These are phyloP conservation scores for Penicillium sclerotigenum DNA, from an alignment of 2,329 filamentous ascomycete species.

Conservation along the genomic window DNA sequence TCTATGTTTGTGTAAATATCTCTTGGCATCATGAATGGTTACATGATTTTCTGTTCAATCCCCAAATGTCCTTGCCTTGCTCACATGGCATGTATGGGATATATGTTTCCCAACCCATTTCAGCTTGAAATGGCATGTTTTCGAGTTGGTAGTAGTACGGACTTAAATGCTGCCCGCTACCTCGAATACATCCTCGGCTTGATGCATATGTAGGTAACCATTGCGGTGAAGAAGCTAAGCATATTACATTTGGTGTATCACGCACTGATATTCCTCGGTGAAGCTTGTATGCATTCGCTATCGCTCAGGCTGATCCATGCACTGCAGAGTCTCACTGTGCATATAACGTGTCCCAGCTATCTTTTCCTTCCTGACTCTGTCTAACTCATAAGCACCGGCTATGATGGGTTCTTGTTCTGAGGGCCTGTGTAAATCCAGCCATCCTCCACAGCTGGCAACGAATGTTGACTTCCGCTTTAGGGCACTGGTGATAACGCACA, in stretches of 20 bases:
- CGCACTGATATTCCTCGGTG: not conserved
- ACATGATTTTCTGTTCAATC: constrained; percentile 28
- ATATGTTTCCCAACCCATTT: not conserved
- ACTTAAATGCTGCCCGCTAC: not conserved
- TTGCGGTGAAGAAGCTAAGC: not conserved
- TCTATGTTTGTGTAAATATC: constrained; percentile 37
- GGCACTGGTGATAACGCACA: not conserved
- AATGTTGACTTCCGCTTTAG: not conserved
- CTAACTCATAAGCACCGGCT: not conserved
- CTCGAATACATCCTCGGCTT: not conserved
- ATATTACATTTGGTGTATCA: not conserved
- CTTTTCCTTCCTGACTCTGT: not conserved
- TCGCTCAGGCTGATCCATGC: not conserved
- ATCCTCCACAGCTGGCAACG: not conserved
- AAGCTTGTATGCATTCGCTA: not conserved
- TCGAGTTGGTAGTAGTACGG: not conserved
- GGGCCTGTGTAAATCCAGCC: not conserved
- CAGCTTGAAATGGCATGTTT: not conserved
- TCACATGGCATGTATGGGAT: not conserved
- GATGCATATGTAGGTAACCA: not conserved
- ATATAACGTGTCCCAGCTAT: not conserved
- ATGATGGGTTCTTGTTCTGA: not conserved
- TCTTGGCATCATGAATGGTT: constrained; percentile 41
- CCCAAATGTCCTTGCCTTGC: not conserved
- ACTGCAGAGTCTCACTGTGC: not conserved